phyloP scores from a whole-genome alignment of 2,329 filamentous ascomycete species.

The Fusarium brachygibbosum region DNA sequence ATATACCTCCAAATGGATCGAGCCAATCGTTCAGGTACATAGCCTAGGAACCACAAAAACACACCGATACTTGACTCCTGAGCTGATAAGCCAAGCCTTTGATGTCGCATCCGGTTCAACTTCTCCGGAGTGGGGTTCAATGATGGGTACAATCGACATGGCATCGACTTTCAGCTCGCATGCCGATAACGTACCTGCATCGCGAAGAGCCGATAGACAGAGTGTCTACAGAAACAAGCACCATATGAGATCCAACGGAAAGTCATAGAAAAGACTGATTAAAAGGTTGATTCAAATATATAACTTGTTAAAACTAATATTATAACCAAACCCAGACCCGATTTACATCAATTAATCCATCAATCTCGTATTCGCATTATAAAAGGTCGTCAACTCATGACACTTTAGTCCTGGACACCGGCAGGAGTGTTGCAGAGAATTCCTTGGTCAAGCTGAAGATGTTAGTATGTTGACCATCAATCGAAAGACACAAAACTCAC shows the following conservation, averaged over 20 bases:
- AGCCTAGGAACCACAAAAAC: not conserved
- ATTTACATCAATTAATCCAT: not conserved
- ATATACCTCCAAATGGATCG: not conserved
- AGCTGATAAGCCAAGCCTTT: not conserved
- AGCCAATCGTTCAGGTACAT: not conserved
- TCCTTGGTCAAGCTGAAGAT: constrained; percentile 49
- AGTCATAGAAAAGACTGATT: not conserved
- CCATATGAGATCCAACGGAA: not conserved
- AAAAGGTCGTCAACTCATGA: not conserved
- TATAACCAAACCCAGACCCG: not conserved
- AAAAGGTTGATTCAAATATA: not conserved
- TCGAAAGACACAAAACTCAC: not conserved
- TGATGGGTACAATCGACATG: not conserved
- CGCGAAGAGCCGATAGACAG: no score
- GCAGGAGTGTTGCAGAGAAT: constrained; percentile 55
- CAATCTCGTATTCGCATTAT: constrained; percentile 6
- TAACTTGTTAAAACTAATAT: not conserved
- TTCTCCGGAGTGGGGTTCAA: not conserved
- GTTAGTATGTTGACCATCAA: not conserved
- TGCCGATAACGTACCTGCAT: not conserved
- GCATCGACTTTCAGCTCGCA: not conserved
- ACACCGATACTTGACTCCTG: not conserved
- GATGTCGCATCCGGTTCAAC: not conserved
- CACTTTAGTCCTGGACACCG: constrained; percentile 47
- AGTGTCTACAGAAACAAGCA: not conserved